Evolutionary conservation across 805 yeast genomes (phyloP).

Genomic region (Spathaspora boniae): DNA sequence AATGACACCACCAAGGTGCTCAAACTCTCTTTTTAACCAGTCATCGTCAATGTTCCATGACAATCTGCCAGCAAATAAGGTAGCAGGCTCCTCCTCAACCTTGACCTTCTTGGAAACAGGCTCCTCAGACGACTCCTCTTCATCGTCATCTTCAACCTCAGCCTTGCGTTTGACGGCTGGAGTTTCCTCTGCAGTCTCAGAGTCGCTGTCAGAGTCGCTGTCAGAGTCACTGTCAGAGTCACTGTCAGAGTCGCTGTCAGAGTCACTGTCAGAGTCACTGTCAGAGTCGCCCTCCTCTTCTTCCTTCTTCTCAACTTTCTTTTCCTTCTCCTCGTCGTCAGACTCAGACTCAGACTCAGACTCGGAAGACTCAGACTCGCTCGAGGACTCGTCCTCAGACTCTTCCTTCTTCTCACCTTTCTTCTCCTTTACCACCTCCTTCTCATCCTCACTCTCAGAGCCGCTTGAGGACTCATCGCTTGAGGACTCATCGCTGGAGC

Average conservation of each 20-base stretch:
- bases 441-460: constrained; percentile 4
- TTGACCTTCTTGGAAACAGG: constrained; percentile 52
- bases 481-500: constrained; percentile 18
- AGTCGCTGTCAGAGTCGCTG: constrained; percentile 22
- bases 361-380: constrained; percentile 19
- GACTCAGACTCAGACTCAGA: constrained; percentile 21
- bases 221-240: constrained; percentile 20
- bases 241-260: constrained; percentile 26
- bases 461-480: constrained; percentile 9
- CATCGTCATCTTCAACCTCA: constrained; percentile 39
- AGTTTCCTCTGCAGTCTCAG: constrained; percentile 27
- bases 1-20: constrained; percentile 72
- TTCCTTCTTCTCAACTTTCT: constrained; percentile 29
- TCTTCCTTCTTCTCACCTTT: constrained; percentile 20
- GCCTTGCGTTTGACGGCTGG: constrained; percentile 32
- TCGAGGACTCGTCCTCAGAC: constrained; percentile 19
- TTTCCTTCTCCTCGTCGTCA: constrained; percentile 19
- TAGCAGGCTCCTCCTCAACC: constrained; percentile 66
- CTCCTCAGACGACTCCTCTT: constrained; percentile 29
- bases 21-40: constrained; percentile 87
- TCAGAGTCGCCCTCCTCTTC: constrained; percentile 23
- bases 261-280: constrained; percentile 22
- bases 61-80: constrained; percentile 93
- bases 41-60: constrained; percentile 97
- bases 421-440: constrained; percentile 24